These are phyloP conservation scores for Yamadazyma spencermartinsiae DNA, from an alignment of 1,139 yeast genomes.

Conservation along the genomic window DNA sequence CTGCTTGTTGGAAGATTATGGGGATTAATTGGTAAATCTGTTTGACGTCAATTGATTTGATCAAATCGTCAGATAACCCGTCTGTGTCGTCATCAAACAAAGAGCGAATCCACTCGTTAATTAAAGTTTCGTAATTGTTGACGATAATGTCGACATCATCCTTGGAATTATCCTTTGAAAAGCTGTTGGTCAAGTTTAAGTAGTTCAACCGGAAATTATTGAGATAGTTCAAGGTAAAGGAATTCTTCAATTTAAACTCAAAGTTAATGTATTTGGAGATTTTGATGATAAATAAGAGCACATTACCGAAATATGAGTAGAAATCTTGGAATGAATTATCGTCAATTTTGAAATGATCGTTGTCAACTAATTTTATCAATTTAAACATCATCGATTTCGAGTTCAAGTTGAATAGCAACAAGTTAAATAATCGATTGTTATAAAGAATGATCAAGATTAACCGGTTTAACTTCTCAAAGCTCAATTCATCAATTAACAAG, in stretches of 20 bases:
- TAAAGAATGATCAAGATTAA: constrained; percentile 47
- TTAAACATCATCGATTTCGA: constrained; percentile 24
- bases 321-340: constrained; percentile 61
- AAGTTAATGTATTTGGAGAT: constrained; percentile 45
- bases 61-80: constrained; percentile 82
- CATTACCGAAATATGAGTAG: constrained; percentile 67
- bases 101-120: constrained; percentile 79
- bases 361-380: constrained; percentile 36
- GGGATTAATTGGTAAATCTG: constrained; percentile 74
- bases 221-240: constrained; percentile 36
- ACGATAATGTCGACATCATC: constrained; percentile 21
- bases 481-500: constrained; percentile 39
- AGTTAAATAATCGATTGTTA: constrained; percentile 41
- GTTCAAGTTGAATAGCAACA: constrained; percentile 33
- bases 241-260: constrained; percentile 24
- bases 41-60: constrained; percentile 63
- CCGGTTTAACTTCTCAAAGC: constrained; percentile 48
- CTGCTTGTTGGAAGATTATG: constrained; percentile 69
- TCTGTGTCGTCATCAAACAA: constrained; percentile 71
- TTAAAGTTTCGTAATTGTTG: constrained; percentile 44
- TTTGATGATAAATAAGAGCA: constrained; percentile 51
- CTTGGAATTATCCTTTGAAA: constrained; percentile 19
- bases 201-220: constrained; percentile 35
- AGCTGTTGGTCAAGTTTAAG: constrained; percentile 28
- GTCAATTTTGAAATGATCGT: constrained; percentile 36